Percentiles rank a stretch among this genome's conserved stretches.
Conservation (phyloP, 495 filamentous ascomycete species). For the Hypoxylon subgilvum region DNA sequence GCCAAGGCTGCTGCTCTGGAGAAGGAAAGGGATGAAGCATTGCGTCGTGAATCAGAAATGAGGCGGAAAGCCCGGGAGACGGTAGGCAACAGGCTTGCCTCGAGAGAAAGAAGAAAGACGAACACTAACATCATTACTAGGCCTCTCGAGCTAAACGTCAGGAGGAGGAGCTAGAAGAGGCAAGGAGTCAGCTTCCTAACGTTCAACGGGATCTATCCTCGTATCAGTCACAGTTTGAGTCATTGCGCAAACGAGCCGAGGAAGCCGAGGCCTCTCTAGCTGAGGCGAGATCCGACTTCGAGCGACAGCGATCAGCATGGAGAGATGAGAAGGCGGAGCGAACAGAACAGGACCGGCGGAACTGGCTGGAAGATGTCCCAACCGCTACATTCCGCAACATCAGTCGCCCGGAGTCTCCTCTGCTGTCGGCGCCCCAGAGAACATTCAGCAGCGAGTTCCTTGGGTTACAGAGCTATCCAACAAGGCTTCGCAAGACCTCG, state of each 20-base stretch:
- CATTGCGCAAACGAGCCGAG: slow-evolving; percentile 66
- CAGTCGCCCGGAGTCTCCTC: slow-evolving; percentile 55
- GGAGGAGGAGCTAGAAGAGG: slow-evolving; percentile 82
- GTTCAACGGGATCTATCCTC: slow-evolving; percentile 62
- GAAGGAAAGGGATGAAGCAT: slow-evolving; percentile 84
- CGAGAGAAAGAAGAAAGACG: slow-evolving; percentile 12
- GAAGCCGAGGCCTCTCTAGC: slow-evolving; percentile 68
- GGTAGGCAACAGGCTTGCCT: slow-evolving; percentile 54
- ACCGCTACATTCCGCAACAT: slow-evolving; percentile 47
- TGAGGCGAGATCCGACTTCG: slow-evolving; percentile 53
- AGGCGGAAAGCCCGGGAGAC: slow-evolving; percentile 84
- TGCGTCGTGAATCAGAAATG: slow-evolving; percentile 82
- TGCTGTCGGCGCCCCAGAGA: slow-evolving; percentile 47
- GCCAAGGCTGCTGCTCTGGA: slow-evolving; percentile 76
- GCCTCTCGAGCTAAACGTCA: slow-evolving; percentile 73
- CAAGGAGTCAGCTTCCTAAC: slow-evolving; percentile 67
- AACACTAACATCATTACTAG: slow-evolving; percentile 51
- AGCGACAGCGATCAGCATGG: slow-evolving; percentile 63
- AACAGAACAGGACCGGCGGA: slow-evolving; percentile 72
- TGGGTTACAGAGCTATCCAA: slow-evolving; percentile 50
- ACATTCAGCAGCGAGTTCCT: slow-evolving; percentile 58
- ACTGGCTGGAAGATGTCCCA: slow-evolving; percentile 69
- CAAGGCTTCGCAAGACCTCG: slow-evolving; percentile 51
- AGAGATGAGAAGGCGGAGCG: slow-evolving; percentile 72
- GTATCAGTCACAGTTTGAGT: slow-evolving; percentile 67